phyloP scores from a whole-genome alignment of 2,329 filamentous ascomycete species.

The Falciphora oryzae region DNA sequence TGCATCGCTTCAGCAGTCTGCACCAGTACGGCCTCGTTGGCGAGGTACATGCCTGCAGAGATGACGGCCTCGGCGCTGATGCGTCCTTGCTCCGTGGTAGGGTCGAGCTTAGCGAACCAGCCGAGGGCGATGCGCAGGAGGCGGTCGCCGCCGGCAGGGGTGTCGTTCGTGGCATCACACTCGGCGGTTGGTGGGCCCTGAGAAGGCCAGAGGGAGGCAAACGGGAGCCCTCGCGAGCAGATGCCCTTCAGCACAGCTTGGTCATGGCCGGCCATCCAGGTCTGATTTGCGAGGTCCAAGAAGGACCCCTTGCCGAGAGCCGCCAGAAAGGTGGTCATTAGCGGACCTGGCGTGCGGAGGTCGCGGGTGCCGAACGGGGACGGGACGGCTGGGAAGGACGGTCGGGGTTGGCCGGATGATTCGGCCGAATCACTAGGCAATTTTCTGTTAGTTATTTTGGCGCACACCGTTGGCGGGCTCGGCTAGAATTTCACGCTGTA shows the following conservation, averaged over 20 bases:
- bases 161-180: neutral
- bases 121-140: neutral
- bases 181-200: neutral
- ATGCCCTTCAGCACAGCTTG: neutral
- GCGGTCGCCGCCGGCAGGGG: neutral
- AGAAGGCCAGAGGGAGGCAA: neutral
- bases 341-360: constrained; percentile 1
- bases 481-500: too few relatives aligned
- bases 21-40: constrained; percentile 12
- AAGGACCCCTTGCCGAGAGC: constrained; percentile 7
- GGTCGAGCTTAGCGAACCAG: constrained; percentile 5
- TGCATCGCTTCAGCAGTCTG: neutral
- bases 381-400: neutral
- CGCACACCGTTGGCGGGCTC: neutral
- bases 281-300: neutral
- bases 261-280: neutral
- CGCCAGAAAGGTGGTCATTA: neutral
- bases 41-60: constrained; percentile 8
- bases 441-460: neutral
- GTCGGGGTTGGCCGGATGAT: neutral
- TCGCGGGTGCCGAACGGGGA: neutral
- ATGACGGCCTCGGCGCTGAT: constrained; percentile 3
- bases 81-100: neutral
- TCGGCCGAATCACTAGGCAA: neutral
- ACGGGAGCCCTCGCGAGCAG: constrained; percentile 10